Evolutionary conservation across 2,329 filamentous ascomycete species (phyloP), one percentile per base, ranked within the genome.

Genomic region (Pyrenophora tritici-repentis): DNA sequence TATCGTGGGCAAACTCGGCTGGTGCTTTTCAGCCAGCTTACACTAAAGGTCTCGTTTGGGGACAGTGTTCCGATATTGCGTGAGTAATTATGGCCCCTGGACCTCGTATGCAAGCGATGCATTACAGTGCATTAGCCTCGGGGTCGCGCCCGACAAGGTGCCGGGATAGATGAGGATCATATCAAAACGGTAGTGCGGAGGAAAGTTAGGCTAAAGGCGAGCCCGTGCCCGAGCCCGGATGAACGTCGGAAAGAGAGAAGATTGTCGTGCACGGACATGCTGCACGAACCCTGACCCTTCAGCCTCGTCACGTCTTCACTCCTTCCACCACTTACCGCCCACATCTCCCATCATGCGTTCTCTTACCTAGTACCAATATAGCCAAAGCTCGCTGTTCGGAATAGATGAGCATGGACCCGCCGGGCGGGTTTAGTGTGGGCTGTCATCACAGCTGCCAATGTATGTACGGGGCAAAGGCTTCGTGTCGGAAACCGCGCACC

Each of bases 201-300:
- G 50, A 45, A 40, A 40, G 67, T 64, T 58, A 71, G 67, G 68
- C 66, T 71, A 68, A 70, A 70, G 43, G 46, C 42, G 45, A 44
- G 51, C 50, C 56, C 52, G 5, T 3, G 18, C 5, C 56, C 52
- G 5, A 20, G 18, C 5, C 56, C 52, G 62, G 52, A 36, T 39
- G 53, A 48, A 43, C 44, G 55, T 53, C 63, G 58, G 58, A 61
- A 65, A 53, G 56, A 53, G 67, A 60, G 50, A 53, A 44, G 56
- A 53, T 61, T 33, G 42, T 47, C 51, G 46, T 37, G 61, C 66
- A 65, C 61, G 53, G 61, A 33, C 59, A 51, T 12, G 37, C 34
- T 37, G 32, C 24, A 47, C 49, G 45, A 26, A 41, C 52, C 57
- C 46, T 54, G 50, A 24, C 35, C 33, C 51, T 55, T 65, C 63